These are phyloP conservation scores for Torrubiellomyces zombiae DNA, from an alignment of 2,329 filamentous ascomycete genomes.

Conservation along the genomic window DNA sequence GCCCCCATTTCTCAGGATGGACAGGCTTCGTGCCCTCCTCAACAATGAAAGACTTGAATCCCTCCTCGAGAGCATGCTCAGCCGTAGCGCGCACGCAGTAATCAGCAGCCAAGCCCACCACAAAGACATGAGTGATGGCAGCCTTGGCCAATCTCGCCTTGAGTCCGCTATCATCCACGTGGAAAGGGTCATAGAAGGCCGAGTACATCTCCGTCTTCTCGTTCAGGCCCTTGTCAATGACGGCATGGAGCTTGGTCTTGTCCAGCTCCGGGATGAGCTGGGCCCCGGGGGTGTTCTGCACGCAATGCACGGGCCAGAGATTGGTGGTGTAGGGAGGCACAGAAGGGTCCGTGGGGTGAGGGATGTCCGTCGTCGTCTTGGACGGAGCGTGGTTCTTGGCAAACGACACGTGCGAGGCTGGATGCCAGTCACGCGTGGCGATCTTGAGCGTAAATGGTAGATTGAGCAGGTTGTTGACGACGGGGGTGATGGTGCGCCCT, in stretches of 20 bases:
- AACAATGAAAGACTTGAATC: slow-evolving; percentile 62
- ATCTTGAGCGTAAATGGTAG: slow-evolving; percentile 58
- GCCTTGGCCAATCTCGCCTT: slow-evolving; percentile 35
- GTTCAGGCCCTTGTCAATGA: slow-evolving; percentile 67
- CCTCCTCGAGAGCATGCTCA: slow-evolving; percentile 56
- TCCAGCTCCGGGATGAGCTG: slow-evolving; percentile 60
- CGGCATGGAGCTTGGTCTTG: slow-evolving; percentile 35
- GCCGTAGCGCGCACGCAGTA: slow-evolving; percentile 80
- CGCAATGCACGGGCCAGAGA: slow-evolving; percentile 85
- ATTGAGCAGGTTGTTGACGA: slow-evolving; percentile 58
- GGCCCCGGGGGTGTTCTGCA: slow-evolving; percentile 57
- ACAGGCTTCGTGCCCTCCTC: slow-evolving; percentile 66
- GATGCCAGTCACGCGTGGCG: slow-evolving; percentile 90
- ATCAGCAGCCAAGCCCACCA: slow-evolving; percentile 75
- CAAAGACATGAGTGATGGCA: slow-evolving; percentile 61
- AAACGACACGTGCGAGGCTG: slow-evolving; percentile 71
- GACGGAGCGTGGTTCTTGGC: slow-evolving; percentile 58
- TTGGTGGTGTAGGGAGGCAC: slow-evolving; percentile 49
- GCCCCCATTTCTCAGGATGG: slow-evolving; percentile 40
- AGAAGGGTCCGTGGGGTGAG: slow-evolving; percentile 45
- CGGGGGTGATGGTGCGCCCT: slow-evolving; percentile 51
- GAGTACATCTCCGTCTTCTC: slow-evolving; percentile 80
- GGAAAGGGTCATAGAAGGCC: slow-evolving; percentile 72
- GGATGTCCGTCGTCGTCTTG: slow-evolving; percentile 42
- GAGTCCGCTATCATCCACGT: slow-evolving; percentile 46